Percentiles rank a stretch among this genome's conserved stretches.
phyloP scores from a whole-genome alignment of 2,329 filamentous ascomycete species.

The Colletotrichum scovillei region DNA sequence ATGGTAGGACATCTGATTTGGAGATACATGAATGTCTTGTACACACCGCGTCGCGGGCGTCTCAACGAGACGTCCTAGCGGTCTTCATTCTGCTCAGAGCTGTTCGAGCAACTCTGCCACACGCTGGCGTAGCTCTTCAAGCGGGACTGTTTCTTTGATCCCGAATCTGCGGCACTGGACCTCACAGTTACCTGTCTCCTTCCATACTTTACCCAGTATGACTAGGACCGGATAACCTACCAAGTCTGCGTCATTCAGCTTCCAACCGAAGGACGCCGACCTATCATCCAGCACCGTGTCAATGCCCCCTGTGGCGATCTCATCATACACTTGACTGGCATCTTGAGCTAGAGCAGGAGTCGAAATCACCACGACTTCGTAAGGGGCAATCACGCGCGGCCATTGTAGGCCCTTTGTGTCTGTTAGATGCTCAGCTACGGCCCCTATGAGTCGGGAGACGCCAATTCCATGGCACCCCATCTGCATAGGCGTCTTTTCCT shows the following conservation, averaged over 20 bases:
- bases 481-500: constrained; percentile 65
- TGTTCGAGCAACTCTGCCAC: constrained; percentile 61
- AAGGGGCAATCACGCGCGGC: constrained; percentile 89
- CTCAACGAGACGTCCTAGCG: not conserved
- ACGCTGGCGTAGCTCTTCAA: constrained; percentile 57
- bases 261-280: constrained; percentile 78
- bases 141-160: constrained; percentile 68
- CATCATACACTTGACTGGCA: constrained; percentile 72
- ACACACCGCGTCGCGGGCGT: not conserved
- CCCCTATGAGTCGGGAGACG: constrained; percentile 88
- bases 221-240: constrained; percentile 89
- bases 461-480: constrained; percentile 99
- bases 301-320: constrained; percentile 53
- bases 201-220: constrained; percentile 80
- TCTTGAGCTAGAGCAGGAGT: constrained; percentile 57
- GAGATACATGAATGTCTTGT: not conserved
- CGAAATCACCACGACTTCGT: constrained; percentile 76
- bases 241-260: constrained; percentile 88
- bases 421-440: constrained; percentile 80
- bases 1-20: not conserved
- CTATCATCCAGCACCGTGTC: constrained; percentile 84
- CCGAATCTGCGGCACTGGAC: constrained; percentile 80
- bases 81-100: constrained; percentile 51
- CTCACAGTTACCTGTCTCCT: constrained; percentile 69
- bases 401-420: constrained; percentile 85